These are phyloP conservation scores for Boeremia exigua DNA, from an alignment of 2,329 filamentous ascomycete species.

Conservation along the genomic window DNA sequence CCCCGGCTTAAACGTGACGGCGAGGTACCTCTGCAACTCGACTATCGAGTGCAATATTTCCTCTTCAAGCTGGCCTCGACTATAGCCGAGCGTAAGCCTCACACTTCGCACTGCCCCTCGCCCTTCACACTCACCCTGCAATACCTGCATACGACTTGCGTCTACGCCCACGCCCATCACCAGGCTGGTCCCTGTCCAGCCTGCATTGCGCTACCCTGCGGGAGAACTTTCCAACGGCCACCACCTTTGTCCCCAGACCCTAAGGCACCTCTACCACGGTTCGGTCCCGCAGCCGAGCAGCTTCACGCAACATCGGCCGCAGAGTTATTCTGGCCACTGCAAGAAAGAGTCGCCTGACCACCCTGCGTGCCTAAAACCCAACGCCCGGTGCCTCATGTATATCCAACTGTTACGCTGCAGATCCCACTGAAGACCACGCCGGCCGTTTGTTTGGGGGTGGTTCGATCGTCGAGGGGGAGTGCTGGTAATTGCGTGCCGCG, in stretches of 20 bases:
- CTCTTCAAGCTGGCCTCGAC: constrained; percentile 20
- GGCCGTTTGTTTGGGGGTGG: constrained; percentile 5
- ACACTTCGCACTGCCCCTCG: constrained; percentile 15
- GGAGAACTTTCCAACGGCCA: constrained; percentile 19
- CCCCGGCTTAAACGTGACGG: constrained; percentile 24
- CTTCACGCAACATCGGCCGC: constrained; percentile 8
- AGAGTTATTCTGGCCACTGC: background rate
- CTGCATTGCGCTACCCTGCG: constrained; percentile 22
- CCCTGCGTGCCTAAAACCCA: background rate
- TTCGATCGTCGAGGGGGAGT: background rate
- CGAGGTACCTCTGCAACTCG: constrained; percentile 25
- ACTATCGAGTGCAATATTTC: constrained; percentile 22
- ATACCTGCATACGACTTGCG: constrained; percentile 12
- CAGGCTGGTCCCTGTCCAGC: constrained; percentile 18
- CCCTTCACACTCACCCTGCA: constrained; percentile 18
- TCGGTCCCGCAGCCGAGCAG: constrained; percentile 20
- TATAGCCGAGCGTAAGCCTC: constrained; percentile 20
- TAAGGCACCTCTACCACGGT: constrained; percentile 27
- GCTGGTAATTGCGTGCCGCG: constrained; percentile 2
- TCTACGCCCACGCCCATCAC: constrained; percentile 10
- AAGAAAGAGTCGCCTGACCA: background rate
- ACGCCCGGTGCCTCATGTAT: constrained; percentile 1
- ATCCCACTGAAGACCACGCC: constrained; percentile 5
- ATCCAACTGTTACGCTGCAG: constrained; percentile 1
- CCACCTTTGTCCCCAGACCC: constrained; percentile 22